Base-by-base conservation (phyloP, 805 yeast species). In the Scheffersomyces amazonensis region DNA sequence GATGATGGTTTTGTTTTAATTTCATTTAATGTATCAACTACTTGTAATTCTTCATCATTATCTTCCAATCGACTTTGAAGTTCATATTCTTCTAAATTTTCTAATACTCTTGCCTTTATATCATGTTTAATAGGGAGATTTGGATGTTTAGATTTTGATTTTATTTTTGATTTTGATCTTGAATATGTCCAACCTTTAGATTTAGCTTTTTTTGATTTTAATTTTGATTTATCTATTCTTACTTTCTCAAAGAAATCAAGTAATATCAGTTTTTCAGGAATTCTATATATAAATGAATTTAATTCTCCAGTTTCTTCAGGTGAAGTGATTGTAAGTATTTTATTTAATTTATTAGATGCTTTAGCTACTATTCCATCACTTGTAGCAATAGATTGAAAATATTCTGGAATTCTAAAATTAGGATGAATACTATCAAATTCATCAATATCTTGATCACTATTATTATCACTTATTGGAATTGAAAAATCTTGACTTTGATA, bases 201-300 rank as follows among this genome's bases (percentile, higher is more conserved):
- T 13, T 24, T 24, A 5, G 27, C 8, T 24, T 24, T 24, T 10
- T 21, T 21, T 6, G 8, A 11, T 24, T 24, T 8, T n/a, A n/a
- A n/a, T n/a, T n/a, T n/a, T n/a, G n/a, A n/a, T n/a, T 5, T 50
- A 21, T 49, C 42, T 53, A 56, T 52, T 12, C 72, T 72, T 3
- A 78, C 75, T 20, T 73, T 77, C 16, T 74, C 74, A 23, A 83
- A 56, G 52, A 88, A 88, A 56, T 87, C 91, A 22, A 86, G 60
- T 30, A 83, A 59, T 5, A 87, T 71, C 50, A 83, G 81, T 31
- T 72, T 71, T 45, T 84, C 93, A 1, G 87, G 85, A 4, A 87
- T 56, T 39, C 83, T 64, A 58, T 80, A 83, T 1, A 86, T 69
- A 24, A 76, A 70, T 24, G 77, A 71, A 23, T 17, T 27, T 13